Base-by-base conservation (phyloP, 176 grass and related monocot genomes). In the Neostapfia colusana region DNA sequence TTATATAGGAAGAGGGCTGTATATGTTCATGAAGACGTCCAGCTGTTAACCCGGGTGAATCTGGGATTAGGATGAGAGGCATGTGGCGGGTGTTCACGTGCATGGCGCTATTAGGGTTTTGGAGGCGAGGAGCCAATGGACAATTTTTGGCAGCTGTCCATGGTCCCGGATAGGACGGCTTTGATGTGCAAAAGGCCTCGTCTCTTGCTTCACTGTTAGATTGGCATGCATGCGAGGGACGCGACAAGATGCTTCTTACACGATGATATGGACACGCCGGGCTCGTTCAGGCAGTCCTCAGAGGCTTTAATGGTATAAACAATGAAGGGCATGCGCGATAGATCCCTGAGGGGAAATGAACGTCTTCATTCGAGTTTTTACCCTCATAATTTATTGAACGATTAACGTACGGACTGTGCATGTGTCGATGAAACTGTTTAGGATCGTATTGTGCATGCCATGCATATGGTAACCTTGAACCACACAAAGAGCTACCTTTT, bases 91-190 rank as follows among this genome's bases (percentile, higher is more conserved):
- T 12, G 84, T 81, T 86, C 84, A 81, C 56, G 62, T 37, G 68
- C 65, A 54, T 54, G 71, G 21, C 10, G 28, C 73, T 58, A 42
- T 10, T 74, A 24, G 17, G 77, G 37, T 74, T 63, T 75, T 75
- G 42, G 63, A 40, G 34, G 31, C 23, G 15, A 51, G n/a, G 50
- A 73, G 58, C 66, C 25, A 67, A 18, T 79, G 42, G 70, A 81
- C 77, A 80, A 81, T 51, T 28, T 25, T 63, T 44, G 43, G 31
- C 65, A 86, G 78, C 78, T 81, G 84, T 34, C 14, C 35, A 43
- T 76, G 71, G 71, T 70, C 84, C 77, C 36, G 24, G 63, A 59
- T 53, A 51, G 78, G 84, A 70, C 84, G 3, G 37, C 75, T 16
- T 39, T 38, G 59, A 38, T 73, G 67, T 10, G 24, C 9, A 65